Conservation (phyloP, 345 rosid genomes). For the Populus tremula region DNA sequence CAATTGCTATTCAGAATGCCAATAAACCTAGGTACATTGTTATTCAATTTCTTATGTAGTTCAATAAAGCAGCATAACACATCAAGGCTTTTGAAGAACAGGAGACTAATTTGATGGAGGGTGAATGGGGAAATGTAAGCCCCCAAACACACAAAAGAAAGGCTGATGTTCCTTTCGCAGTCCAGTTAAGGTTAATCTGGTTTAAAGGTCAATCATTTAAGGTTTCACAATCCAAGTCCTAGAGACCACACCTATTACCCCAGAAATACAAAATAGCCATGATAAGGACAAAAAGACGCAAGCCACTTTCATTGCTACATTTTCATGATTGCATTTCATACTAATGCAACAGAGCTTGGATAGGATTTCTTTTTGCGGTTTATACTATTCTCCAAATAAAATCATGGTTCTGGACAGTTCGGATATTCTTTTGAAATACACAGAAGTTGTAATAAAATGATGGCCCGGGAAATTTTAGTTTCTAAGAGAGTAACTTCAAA, state of each 20-base stretch:
- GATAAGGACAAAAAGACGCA: not conserved
- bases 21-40: not conserved
- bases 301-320: not conserved
- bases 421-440: not conserved
- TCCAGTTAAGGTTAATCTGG: not conserved
- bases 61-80: not conserved
- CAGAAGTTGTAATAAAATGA: not conserved
- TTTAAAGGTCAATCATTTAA: not conserved
- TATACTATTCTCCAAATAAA: not conserved
- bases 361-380: not conserved
- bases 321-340: not conserved
- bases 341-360: not conserved
- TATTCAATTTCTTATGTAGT: not conserved
- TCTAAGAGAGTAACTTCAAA: conserved; percentile 9
- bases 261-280: not conserved
- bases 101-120: not conserved
- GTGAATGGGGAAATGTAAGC: not conserved
- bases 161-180: not conserved
- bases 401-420: not conserved
- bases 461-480: not conserved
- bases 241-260: not conserved
- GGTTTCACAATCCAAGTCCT: not conserved
- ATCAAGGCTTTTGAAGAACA: not conserved
- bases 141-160: not conserved
- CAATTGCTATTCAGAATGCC: not conserved